Evolutionary conservation across 2,329 filamentous ascomycete species (phyloP).

Genomic region (Xylaria sp.): DNA sequence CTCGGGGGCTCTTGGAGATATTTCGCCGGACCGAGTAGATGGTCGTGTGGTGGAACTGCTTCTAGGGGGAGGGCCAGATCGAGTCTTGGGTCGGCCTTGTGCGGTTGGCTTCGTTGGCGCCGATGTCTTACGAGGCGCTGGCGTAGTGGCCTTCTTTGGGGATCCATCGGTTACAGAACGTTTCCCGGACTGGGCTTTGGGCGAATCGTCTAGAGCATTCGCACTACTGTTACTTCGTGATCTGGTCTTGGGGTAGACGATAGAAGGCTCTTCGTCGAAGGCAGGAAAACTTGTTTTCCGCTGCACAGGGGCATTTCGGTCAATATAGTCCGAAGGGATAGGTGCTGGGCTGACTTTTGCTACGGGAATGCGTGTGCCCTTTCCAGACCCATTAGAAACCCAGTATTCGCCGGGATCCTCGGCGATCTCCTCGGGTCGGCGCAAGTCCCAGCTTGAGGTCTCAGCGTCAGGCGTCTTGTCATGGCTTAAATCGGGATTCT

Average conservation of each 20-base stretch:
- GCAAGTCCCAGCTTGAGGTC: slow-evolving; percentile 70
- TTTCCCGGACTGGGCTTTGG: slow-evolving; percentile 42
- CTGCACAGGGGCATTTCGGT: slow-evolving; percentile 71
- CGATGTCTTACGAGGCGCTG: slow-evolving; percentile 52
- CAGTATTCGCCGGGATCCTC: slow-evolving; percentile 61
- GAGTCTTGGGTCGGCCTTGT: slow-evolving; percentile 65
- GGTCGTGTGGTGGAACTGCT: slow-evolving; percentile 61
- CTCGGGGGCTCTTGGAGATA: slow-evolving; percentile 71
- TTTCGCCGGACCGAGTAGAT: slow-evolving; percentile 65
- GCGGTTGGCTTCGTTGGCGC: slow-evolving; percentile 48
- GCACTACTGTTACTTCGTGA: slow-evolving; percentile 71
- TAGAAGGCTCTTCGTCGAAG: slow-evolving; percentile 61
- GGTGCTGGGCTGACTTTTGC: slow-evolving; percentile 80
- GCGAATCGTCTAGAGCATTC: slow-evolving; percentile 59
- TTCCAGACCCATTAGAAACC: slow-evolving; percentile 57
- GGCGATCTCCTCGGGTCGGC: slow-evolving; percentile 78
- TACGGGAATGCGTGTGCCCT: slow-evolving; percentile 84
- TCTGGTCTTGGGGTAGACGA: slow-evolving; percentile 66
- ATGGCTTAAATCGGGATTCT: slow-evolving; percentile 51
- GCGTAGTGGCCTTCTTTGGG: slow-evolving; percentile 55
- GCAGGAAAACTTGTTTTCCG: slow-evolving; percentile 63
- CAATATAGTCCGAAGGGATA: slow-evolving; percentile 72
- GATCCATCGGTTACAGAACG: slow-evolving; percentile 57
- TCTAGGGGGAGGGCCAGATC: slow-evolving; percentile 59
- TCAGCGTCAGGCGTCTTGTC: slow-evolving; percentile 48